Base-by-base conservation (phyloP, 108 stramenopile genomes). In the Nitzschia sp. region DNA sequence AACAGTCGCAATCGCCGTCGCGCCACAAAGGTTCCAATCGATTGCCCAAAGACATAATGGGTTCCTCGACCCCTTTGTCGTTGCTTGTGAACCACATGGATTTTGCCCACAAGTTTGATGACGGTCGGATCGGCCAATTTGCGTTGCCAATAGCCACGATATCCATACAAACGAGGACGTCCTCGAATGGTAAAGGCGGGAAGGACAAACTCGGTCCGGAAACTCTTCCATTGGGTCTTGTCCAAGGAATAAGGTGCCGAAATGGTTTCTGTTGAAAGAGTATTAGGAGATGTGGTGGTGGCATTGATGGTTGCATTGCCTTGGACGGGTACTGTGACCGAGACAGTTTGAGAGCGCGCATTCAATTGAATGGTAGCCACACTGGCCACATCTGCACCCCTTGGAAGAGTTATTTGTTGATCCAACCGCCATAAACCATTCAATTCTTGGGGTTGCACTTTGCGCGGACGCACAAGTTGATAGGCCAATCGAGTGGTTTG, bases 1-100 rank as follows among this genome's bases (percentile, higher is more conserved):
- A 39, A n/a, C 14, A 69, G 46, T 44, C 52, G 62, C 15, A 84
- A 41, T 42, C 79, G 52, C 41, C 77, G 42, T 56, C 79, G 42
- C 19, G 79, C 79, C 1, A 84, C 76, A 72, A 84, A 84, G 26
- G 79, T 84, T 60, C 83, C 83, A 22, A 79, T 50, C 7, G 57
- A 22, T 56, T 42, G 51, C 11, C 46, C 57, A 53, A 65, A 74
- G 0, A 53, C 25, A 53, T 67, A 74, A 52, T 65, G 48, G 2
- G 46, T 15, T 48, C 46, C 46, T 34, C 29, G 29, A 29, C 75
- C 73, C 69, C 38, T 57, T 60, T 48, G 34, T 37, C 67, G 53
- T 63, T 70, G 69, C 53, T 63, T 65, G 12, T 68, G 41, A 12
- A 84, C 69, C 26, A 66, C 14, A 67, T 84, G 78, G 14, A 84